Evolutionary conservation across 2,329 filamentous ascomycete species (phyloP), one percentile per base, ranked within the genome.

Genomic region (Nigrospora osmanthi): DNA sequence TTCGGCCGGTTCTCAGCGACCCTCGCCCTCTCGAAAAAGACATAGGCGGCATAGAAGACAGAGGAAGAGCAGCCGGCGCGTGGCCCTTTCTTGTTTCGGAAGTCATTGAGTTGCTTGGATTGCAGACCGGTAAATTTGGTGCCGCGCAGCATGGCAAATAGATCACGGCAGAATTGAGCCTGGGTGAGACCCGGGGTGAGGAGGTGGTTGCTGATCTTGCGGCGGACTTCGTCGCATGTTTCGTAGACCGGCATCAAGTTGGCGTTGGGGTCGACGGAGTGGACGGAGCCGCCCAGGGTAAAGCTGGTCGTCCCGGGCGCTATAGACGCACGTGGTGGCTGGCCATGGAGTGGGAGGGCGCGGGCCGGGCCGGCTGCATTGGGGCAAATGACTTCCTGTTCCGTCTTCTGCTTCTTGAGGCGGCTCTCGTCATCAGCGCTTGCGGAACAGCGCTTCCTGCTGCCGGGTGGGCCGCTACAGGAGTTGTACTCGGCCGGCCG

Each of bases 21-120:
- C n/a, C 76, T 61, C 50, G 75, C 46, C 65, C 81, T 81, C 64
- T 82, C 76, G 52, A 82, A 81, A 55, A 71, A 79, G 23, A 78
- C 70, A 57, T 81, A 81, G 0, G 67, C 67, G 7, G 68, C 68
- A 51, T 81, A 80, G 52, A 71, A 81, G 3, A 75, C 60, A 6
- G 51, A 49, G 38, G 59, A 70, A 1, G 64, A 71, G 34, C 70
- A 71, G 1, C 78, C 76, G 1, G 62, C 58, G 14, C 55, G 58
- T 0, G 71, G 49, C 0, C 77, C 76, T 40, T 70, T 72, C 57
- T 73, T 71, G 12, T 52, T 55, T 32, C 74, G 65, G 58, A 81
- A 81, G n/a, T 64, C 57, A 15, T 61, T 62, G 14, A 81, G 64
- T 47, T 71, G 65, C 43, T 64, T 63, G 14, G 65, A 58, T 49